These are phyloP conservation scores for Leccinum incarnatum DNA, from an alignment of 768 basidiomycete genomes.

Conservation along the genomic window DNA sequence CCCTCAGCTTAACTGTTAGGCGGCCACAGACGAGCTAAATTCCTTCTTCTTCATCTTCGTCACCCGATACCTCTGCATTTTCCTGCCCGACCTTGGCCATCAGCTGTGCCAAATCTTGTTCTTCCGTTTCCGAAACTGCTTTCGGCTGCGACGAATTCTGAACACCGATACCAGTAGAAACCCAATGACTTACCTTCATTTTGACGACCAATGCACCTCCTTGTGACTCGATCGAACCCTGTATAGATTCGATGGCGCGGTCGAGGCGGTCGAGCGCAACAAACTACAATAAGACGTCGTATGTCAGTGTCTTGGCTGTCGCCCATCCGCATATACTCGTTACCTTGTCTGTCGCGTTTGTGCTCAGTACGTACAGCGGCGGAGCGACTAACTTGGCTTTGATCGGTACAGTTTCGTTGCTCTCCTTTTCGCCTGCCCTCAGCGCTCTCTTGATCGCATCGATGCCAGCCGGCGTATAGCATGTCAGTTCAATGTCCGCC, in stretches of 20 bases:
- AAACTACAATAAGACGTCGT: conserved; percentile 40
- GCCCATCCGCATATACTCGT: conserved; percentile 6
- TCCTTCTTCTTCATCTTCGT: conserved; percentile 79
- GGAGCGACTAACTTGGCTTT: conserved; percentile 97
- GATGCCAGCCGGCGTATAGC: conserved; percentile 93
- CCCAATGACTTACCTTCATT: conserved; percentile 71
- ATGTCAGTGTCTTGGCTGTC: not conserved
- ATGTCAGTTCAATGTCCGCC: conserved; percentile 96
- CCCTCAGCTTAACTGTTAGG: not conserved
- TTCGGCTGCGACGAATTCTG: conserved; percentile 68
- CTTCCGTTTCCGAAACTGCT: conserved; percentile 96
- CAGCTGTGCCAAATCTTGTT: conserved; percentile 93
- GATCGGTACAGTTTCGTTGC: conserved; percentile 89
- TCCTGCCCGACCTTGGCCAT: conserved; percentile 94
- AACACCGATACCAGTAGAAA: not conserved
- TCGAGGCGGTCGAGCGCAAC: conserved; percentile 92
- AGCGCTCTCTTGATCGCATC: conserved; percentile 95
- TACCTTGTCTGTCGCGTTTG: conserved; percentile 96
- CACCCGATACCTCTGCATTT: conserved; percentile 95
- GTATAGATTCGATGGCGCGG: conserved; percentile 89
- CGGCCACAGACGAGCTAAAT: conserved; percentile 5
- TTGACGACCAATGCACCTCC: conserved; percentile 89
- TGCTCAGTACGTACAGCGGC: conserved; percentile 92
- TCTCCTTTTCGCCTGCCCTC: conserved; percentile 82
- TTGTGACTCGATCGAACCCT: conserved; percentile 74